These are phyloP conservation scores for Phoma herbarum DNA, from an alignment of 2,329 filamentous ascomycete species.

Conservation along the genomic window DNA sequence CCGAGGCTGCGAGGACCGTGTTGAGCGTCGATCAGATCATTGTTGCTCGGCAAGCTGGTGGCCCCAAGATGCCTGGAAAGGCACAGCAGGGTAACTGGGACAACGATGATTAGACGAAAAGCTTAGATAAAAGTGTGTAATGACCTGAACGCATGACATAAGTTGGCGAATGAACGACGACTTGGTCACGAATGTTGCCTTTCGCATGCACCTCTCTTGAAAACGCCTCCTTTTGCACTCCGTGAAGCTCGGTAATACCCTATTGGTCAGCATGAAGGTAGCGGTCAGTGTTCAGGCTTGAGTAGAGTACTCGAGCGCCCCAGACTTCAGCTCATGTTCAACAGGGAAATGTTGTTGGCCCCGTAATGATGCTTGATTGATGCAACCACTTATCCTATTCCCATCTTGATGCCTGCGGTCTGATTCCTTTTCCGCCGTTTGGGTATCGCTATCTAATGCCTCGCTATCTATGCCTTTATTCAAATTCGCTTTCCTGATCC, in stretches of 20 bases:
- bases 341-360: too few species aligned
- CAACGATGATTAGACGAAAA: conserved; percentile 60
- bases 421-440: background rate
- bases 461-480: conserved; percentile 10
- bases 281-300: too few species aligned
- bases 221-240: too few species aligned
- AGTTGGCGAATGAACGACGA: background rate
- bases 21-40: conserved; percentile 99
- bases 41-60: conserved; percentile 94
- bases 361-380: conserved; percentile 4
- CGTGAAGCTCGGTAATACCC: too few species aligned
- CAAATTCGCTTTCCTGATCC: background rate
- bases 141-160: conserved; percentile 8
- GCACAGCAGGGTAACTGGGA: conserved; percentile 77
- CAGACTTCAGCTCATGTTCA: too few species aligned
- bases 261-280: too few species aligned
- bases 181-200: too few species aligned
- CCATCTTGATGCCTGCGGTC: background rate
- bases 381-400: conserved; percentile 3
- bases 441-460: conserved; percentile 20
- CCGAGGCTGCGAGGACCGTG: conserved; percentile 91
- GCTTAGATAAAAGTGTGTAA: conserved; percentile 9
- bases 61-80: conserved; percentile 93
- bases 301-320: too few species aligned
- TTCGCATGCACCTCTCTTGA: background rate